Conservation (phyloP, 345 rosid species). For the Erodium maritimum region DNA sequence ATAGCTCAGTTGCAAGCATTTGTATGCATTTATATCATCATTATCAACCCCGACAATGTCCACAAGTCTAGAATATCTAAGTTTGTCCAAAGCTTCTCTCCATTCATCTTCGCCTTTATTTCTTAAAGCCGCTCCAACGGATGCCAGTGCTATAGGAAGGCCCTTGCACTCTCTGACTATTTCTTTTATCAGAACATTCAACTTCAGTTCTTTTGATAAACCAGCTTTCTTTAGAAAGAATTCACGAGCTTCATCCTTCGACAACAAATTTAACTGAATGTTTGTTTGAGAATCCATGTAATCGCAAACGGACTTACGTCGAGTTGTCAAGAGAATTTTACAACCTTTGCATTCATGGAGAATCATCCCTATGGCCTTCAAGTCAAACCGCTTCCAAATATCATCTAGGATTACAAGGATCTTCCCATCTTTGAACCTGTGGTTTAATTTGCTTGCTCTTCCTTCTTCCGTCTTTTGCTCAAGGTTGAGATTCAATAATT, state of each 20-base stretch:
- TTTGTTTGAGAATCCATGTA: neutral
- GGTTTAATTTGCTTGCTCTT: neutral
- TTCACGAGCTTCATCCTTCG: neutral
- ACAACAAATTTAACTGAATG: neutral
- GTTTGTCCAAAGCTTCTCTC: neutral
- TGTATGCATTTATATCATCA: neutral
- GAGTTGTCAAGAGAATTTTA: neutral
- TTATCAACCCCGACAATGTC: neutral
- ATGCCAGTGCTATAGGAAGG: neutral
- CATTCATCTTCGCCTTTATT: neutral
- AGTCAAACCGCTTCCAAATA: neutral
- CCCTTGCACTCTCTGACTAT: neutral
- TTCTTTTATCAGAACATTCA: neutral
- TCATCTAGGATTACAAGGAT: neutral
- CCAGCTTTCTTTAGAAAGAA: neutral
- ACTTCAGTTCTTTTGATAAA: neutral
- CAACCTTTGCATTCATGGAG: neutral
- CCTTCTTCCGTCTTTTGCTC: neutral
- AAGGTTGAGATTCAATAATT: neutral
- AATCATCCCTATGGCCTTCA: neutral
- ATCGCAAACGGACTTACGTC: neutral
- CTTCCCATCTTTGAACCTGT: neutral
- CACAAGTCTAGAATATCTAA: neutral
- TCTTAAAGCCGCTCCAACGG: neutral
- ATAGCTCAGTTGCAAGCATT: neutral